phyloP scores from a whole-genome alignment of 805 yeast species.

The Candida patagonica region DNA sequence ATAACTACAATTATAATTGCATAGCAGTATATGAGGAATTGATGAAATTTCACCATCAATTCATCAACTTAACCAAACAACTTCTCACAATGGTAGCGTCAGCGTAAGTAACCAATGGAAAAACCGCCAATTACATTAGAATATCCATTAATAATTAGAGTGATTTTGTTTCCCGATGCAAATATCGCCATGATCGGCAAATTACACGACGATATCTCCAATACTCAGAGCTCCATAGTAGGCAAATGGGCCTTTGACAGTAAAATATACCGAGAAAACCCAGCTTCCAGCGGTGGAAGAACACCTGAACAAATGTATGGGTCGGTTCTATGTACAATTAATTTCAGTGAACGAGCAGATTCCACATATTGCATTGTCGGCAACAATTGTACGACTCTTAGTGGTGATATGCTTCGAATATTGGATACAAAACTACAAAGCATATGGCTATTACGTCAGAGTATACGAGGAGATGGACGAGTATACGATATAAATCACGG shows the following conservation, averaged over 20 bases:
- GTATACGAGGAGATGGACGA: slow-evolving; percentile 65
- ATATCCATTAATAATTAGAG: slow-evolving; percentile 5
- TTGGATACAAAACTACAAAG: slow-evolving; percentile 52
- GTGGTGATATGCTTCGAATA: slow-evolving; percentile 49
- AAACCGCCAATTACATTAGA: too few relatives aligned
- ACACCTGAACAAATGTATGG: background rate
- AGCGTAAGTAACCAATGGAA: too few relatives aligned
- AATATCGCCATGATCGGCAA: slow-evolving; percentile 42
- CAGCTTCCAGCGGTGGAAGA: slow-evolving; percentile 30
- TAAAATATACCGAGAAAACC: slow-evolving; percentile 57
- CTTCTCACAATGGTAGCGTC: background rate
- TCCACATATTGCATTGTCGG: slow-evolving; percentile 25
- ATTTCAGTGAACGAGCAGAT: slow-evolving; percentile 23
- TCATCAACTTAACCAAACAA: slow-evolving; percentile 3
- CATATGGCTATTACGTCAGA: slow-evolving; percentile 61
- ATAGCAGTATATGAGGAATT: background rate
- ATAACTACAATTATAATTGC: background rate
- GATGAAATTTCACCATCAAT: background rate
- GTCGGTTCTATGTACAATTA: slow-evolving; percentile 24
- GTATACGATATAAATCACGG: slow-evolving; percentile 46
- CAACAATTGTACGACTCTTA: slow-evolving; percentile 33
- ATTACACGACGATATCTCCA: slow-evolving; percentile 62
- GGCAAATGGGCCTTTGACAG: slow-evolving; percentile 66
- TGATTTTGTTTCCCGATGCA: slow-evolving; percentile 12
- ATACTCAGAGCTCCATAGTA: slow-evolving; percentile 50